Percentiles rank a stretch among this genome's conserved stretches.
Evolutionary conservation across 768 basidiomycete species (phyloP).

Genomic region (Kwoniella newhampshirensis): DNA sequence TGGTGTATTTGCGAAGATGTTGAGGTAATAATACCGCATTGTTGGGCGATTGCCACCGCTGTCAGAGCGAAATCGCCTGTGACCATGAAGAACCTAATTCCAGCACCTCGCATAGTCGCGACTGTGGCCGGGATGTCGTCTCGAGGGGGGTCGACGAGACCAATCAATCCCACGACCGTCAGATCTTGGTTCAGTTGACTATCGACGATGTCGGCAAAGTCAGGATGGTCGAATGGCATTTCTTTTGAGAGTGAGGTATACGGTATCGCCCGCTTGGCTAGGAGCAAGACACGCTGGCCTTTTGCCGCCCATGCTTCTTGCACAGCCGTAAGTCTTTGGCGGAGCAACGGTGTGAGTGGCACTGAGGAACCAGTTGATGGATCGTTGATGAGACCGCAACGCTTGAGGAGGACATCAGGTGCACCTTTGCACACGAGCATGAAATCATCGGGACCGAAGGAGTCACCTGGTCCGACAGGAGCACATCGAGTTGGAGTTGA

Average conservation of each 20-base stretch:
- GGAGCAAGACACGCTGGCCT: conserved; percentile 66
- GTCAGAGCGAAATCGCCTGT: conserved; percentile 63
- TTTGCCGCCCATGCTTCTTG: conserved; percentile 59
- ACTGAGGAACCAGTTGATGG: conserved; percentile 53
- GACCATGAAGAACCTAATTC: conserved; percentile 66
- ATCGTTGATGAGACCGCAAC: conserved; percentile 54
- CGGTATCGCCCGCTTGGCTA: conserved; percentile 58
- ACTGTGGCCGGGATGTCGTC: conserved; percentile 59
- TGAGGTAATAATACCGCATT: conserved; percentile 62
- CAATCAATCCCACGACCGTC: conserved; percentile 63
- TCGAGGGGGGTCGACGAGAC: conserved; percentile 64
- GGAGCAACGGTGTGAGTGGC: conserved; percentile 44
- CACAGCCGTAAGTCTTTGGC: conserved; percentile 34
- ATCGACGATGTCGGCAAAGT: conserved; percentile 58
- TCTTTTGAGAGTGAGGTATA: conserved; percentile 51
- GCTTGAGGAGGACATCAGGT: conserved; percentile 57
- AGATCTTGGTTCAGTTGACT: conserved; percentile 56
- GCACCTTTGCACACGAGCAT: conserved; percentile 63
- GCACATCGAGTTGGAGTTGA: conserved; percentile 21
- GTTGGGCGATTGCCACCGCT: conserved; percentile 63
- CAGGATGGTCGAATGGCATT: conserved; percentile 48
- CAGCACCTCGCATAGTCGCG: conserved; percentile 57
- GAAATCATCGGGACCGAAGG: conserved; percentile 28
- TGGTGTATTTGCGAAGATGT: conserved; percentile 51
- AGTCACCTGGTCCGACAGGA: conserved; percentile 45